Percentiles rank a stretch among this genome's conserved stretches.
Conservation (phyloP, 306 rosid genomes). For the Casuarina cunninghamiana region DNA sequence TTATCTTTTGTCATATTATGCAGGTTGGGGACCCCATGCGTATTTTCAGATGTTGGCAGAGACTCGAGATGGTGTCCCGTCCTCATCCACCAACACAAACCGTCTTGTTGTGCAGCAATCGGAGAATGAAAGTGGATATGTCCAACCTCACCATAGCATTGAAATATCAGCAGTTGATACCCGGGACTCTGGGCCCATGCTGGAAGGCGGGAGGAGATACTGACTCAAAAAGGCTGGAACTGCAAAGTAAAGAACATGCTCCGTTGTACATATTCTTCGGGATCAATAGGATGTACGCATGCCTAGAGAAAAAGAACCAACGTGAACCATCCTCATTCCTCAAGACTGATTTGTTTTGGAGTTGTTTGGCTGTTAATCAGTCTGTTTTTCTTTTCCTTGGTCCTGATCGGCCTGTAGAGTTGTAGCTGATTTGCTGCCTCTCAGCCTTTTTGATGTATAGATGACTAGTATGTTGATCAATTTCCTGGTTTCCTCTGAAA, state of each 20-base stretch:
- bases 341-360: neutral
- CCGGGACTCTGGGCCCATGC: conserved; percentile 52
- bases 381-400: neutral
- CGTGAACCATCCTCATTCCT: neutral
- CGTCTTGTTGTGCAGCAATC: conserved; percentile 31
- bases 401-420: neutral
- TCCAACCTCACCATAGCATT: conserved; percentile 36
- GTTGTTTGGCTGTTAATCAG: neutral
- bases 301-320: too few relatives aligned
- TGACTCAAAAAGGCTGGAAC: conserved; percentile 18
- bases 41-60: conserved; percentile 79
- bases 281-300: conserved; percentile 23
- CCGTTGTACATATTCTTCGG: conserved; percentile 41
- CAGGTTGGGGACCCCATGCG: conserved; percentile 92
- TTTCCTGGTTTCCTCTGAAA: neutral
- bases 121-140: conserved; percentile 46
- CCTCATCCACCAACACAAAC: conserved; percentile 31
- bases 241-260: conserved; percentile 29
- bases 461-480: neutral
- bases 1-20: conserved; percentile 13
- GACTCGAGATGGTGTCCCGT: conserved; percentile 35
- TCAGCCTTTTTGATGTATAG: neutral
- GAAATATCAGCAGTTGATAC: conserved; percentile 27
- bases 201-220: conserved; percentile 50
- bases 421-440: neutral